Conservation (phyloP, 2,329 filamentous ascomycete genomes). For the Metarhizium robertsii region DNA sequence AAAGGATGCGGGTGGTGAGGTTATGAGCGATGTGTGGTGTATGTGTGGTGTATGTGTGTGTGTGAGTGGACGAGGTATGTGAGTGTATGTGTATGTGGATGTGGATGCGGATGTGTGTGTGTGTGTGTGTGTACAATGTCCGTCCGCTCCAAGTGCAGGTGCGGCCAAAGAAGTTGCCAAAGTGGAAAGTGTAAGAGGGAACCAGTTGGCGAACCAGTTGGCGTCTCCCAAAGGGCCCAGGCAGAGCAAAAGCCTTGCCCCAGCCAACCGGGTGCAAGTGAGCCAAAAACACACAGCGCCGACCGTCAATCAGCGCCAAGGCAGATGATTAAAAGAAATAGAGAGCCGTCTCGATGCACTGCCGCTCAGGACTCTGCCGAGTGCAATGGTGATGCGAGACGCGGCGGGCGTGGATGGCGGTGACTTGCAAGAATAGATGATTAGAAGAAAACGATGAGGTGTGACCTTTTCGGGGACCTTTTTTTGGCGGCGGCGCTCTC, state of each 20-base stretch:
- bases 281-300: background rate
- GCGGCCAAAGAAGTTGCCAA: background rate
- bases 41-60: background rate
- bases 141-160: background rate
- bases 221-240: too few relatives aligned
- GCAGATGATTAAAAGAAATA: background rate
- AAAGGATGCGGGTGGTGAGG: background rate
- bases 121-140: background rate
- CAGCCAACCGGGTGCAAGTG: background rate
- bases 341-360: background rate
- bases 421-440: background rate
- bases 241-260: background rate
- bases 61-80: background rate
- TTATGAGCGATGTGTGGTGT: background rate
- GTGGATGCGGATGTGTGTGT: background rate
- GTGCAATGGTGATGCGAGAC: constrained; percentile 4
- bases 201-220: background rate
- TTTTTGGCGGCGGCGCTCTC: background rate
- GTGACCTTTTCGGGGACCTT: background rate
- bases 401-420: background rate
- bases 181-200: background rate
- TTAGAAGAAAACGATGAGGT: background rate
- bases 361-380: background rate
- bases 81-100: background rate
- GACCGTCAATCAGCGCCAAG: background rate